Percentiles rank a stretch among this genome's conserved stretches.
phyloP scores from a whole-genome alignment of 2,329 filamentous ascomycete species.

The Aspergillus japonicus region DNA sequence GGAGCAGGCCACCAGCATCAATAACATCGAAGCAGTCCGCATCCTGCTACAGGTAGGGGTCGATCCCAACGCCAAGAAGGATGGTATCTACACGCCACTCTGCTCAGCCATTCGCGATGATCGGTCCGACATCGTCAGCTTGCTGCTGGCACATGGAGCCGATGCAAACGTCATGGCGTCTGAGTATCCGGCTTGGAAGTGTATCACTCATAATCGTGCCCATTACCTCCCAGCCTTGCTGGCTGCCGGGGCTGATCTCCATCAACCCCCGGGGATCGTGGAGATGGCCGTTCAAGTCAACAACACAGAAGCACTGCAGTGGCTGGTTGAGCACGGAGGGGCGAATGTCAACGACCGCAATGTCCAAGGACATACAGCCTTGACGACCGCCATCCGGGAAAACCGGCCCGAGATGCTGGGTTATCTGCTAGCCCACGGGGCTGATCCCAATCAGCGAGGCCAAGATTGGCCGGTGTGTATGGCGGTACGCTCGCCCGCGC shows the following conservation, averaged over 20 bases:
- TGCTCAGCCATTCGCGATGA: constrained; percentile 69
- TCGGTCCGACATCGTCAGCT: constrained; percentile 59
- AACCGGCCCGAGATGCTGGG: constrained; percentile 61
- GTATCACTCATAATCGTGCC: constrained; percentile 63
- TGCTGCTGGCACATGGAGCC: constrained; percentile 55
- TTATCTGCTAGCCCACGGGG: constrained; percentile 57
- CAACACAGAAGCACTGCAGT: constrained; percentile 60
- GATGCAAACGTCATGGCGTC: constrained; percentile 56
- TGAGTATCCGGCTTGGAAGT: constrained; percentile 68
- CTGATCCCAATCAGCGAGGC: constrained; percentile 62
- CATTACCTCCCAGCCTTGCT: constrained; percentile 61
- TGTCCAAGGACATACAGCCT: constrained; percentile 58
- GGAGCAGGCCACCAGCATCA: constrained; percentile 63
- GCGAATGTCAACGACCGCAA: constrained; percentile 61
- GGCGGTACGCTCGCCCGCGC: constrained; percentile 61
- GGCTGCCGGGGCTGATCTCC: constrained; percentile 59
- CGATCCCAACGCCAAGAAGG: constrained; percentile 62
- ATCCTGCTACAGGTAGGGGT: constrained; percentile 59
- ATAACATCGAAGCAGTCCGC: constrained; percentile 62
- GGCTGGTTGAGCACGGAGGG: constrained; percentile 57
- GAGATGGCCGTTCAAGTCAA: constrained; percentile 64
- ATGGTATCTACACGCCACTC: constrained; percentile 66
- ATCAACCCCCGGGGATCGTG: constrained; percentile 62
- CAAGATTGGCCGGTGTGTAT: constrained; percentile 71
- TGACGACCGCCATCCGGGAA: constrained; percentile 66